Evolutionary conservation across 2,329 filamentous ascomycete species (phyloP), one percentile per base, ranked within the genome.

Genomic region (Fusarium concolor): DNA sequence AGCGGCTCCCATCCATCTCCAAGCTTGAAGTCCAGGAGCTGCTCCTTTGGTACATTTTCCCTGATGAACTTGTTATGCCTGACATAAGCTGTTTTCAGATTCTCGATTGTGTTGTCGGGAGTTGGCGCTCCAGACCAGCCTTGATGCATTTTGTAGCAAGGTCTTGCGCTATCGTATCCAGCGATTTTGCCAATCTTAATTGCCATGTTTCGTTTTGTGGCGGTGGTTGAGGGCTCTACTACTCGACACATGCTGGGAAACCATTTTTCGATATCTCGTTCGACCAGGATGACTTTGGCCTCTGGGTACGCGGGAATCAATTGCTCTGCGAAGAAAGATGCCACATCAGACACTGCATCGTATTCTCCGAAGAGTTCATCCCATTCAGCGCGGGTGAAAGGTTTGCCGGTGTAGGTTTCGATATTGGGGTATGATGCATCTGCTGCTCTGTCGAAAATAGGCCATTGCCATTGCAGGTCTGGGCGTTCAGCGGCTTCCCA

Each of bases 1-100:
- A 80, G 43, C 2, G 79, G 75, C 24, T 62, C 70, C 77, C 78
- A 80, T 2, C 76, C 79, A 12, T 75, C 69, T 3, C 56, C 52
- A 4, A 77, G 46, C 20, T 70, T 62, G 18, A 68, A 78, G 20
- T 78, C 72, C n/a, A 80, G 57, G 12, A 80, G 61, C 42, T 62
- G 64, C 1, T 70, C 70, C 1, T 20, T n/a, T 0, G 74, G 61
- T 1, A 75, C 73, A 4, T 66, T 62, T 0, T 70, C 68, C 8
- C 72, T 62, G 1, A 79, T 56, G 11, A 65, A 53, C 7, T 54
- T 56, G 41, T 79, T 73, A 10, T 79, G 76, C 4, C 73, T 56
- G 1, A 65, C 57, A 50, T 77, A 79, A 0, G 67, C 67, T 1
- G 52, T 41, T 0, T 62, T 69, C 4, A 70, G 47, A 12, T 68